Conservation (phyloP, 148 eudicot species). For the Pouteria glomerata region DNA sequence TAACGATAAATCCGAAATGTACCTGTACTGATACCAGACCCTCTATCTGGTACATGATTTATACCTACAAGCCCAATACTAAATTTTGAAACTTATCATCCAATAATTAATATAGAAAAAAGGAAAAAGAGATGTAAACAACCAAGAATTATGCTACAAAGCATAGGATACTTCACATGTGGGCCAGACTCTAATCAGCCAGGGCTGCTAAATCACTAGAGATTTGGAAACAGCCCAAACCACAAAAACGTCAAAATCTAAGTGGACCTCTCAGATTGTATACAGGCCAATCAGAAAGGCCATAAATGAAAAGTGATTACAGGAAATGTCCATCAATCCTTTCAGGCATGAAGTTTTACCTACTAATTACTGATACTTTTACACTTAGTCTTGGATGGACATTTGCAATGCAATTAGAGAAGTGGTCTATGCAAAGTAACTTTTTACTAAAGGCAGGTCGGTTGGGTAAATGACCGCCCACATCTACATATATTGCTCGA, state of each 20-base stretch:
- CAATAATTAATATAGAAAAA: not conserved
- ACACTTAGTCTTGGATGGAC: not conserved
- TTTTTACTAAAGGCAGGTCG: not conserved
- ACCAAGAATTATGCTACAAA: not conserved
- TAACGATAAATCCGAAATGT: too few relatives aligned
- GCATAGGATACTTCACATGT: not conserved
- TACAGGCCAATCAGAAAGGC: not conserved
- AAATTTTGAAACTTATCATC: not conserved
- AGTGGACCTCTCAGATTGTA: conserved; percentile 4
- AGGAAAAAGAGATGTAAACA: not conserved
- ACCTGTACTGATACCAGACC: too few relatives aligned
- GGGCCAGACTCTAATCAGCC: not conserved
- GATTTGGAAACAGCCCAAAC: not conserved
- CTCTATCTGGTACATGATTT: too few relatives aligned
- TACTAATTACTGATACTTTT: too few relatives aligned
- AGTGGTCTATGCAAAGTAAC: not conserved
- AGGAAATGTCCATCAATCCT: not conserved
- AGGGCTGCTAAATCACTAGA: not conserved
- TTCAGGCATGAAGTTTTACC: not conserved
- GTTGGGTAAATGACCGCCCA: not conserved
- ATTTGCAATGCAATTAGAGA: not conserved
- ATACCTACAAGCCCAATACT: not conserved
- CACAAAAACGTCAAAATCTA: not conserved
- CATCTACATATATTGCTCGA: not conserved
- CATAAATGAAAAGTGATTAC: conserved; percentile 1